Evolutionary conservation across 176 grass and related monocot genomes (phyloP), one percentile per base, ranked within the genome.

Genomic region (Aegilops speltoides): DNA sequence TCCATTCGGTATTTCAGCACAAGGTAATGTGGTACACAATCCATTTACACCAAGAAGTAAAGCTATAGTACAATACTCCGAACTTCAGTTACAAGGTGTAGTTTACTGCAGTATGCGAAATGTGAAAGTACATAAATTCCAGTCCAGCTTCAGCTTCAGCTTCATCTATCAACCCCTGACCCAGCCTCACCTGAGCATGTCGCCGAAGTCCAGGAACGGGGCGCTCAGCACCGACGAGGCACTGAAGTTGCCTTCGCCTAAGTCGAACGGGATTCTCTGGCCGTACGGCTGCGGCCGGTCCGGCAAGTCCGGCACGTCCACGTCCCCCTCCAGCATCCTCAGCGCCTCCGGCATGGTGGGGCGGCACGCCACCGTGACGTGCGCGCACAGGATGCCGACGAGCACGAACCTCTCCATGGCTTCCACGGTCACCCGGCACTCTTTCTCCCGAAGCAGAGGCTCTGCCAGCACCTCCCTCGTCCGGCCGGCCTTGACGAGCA

Each of bases 391-490:
- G 26, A 98, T 94, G 20, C 94, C 97, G 10, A 96, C 90, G 2
- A 85, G 86, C 79, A 98, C 92, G 64, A 96, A 96, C 87, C 87
- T 94, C 90, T 94, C 92, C 97, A 99, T 96, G 76, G 78, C 56
- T 19, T 37, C 65, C 69, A 60, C 88, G 73, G 69, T 83, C 9
- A 89, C 48, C 45, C 26, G 57, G 56, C 84, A 83, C 37, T 89
- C 71, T 1, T 63, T 64, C 29, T 80, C 56, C 41, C 31, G 5
- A 66, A 99, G 59, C 50, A 99, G 48, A 34, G 79, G 57, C 33
- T 34, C 36, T 4, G 90, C 90, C 8, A 96, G 79, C 41, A 96
- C 94, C 17, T 96, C 88, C 79, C 75, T 66, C 7, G 89, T 24
- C 29, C 77, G 64, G 2, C 92, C 97, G 10, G 85, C 88, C 60